Evolutionary conservation across 75 land plant species (phyloP).

Genomic region (Adiantum capillusveneris): DNA sequence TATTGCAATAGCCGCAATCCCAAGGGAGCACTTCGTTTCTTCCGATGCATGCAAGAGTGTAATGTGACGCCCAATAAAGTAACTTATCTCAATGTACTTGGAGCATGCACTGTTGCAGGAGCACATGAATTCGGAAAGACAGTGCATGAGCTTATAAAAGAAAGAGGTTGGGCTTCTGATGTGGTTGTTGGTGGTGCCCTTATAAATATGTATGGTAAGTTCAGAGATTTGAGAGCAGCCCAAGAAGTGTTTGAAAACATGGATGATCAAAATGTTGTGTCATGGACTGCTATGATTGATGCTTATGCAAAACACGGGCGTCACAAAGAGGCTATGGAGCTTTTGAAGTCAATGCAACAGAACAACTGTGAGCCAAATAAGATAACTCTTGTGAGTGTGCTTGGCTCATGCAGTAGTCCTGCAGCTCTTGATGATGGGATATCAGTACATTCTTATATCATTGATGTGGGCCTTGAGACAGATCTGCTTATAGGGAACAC

Average conservation of each 20-base stretch:
- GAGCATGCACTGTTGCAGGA: conserved; percentile 30
- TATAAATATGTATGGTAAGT: conserved; percentile 7
- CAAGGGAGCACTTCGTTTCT: background rate
- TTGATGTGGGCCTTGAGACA: conserved; percentile 9
- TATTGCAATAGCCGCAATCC: background rate
- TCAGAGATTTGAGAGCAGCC: conserved; percentile 6
- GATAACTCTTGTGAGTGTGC: conserved; percentile 18
- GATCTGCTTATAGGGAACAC: conserved; percentile 23
- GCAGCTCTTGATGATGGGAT: conserved; percentile 16
- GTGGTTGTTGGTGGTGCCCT: conserved; percentile 13
- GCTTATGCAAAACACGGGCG: conserved; percentile 16
- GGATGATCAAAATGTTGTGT: conserved; percentile 8
- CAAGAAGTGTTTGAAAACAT: conserved; percentile 14
- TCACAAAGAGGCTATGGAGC: conserved; percentile 10
- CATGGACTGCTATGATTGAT: conserved; percentile 27
- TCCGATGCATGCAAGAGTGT: background rate
- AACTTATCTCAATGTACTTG: conserved; percentile 40
- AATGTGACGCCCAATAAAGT: conserved; percentile 28
- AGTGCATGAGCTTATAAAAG: conserved; percentile 31
- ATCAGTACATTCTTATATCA: conserved; percentile 5
- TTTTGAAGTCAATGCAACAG: conserved; percentile 14
- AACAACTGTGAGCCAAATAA: conserved; percentile 4
- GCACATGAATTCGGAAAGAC: conserved; percentile 24
- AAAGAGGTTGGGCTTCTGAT: conserved; percentile 4
- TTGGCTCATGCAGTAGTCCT: conserved; percentile 10